Base-by-base conservation (phyloP, 2,329 filamentous ascomycete genomes). In the Penicillium olsonii region DNA sequence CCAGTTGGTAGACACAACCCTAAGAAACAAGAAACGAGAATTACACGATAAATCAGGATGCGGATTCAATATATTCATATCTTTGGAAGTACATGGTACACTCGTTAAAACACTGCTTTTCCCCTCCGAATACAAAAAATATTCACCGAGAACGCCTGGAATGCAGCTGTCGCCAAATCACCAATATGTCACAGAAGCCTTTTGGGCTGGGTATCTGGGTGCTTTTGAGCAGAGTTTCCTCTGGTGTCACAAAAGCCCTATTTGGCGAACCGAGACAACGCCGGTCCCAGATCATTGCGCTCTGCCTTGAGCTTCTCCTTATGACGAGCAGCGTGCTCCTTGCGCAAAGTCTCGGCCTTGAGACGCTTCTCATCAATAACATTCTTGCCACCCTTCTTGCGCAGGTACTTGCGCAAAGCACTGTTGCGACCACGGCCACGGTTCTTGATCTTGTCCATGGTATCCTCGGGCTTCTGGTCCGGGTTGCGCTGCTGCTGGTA, bases 351-450 rank as follows among this genome's bases (percentile, higher is more conserved):
- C 69, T 96, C 89, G 40, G 92, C 87, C 67, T 87, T 85, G 70
- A 96, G 73, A 67, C 88, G 86, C 81, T 92, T 92, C 79, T 96
- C 94, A 76, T 99, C 94, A 69, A 99, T 91, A 50, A 99, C 84
- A 70, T 97, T 97, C 80, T 87, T 90, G 65, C 87, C 87, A 38
- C 90, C 85, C 76, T 94, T 92, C 84, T 97, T 97, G 59, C 94
- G 79, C 65, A 97, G 73, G 68, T 95, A 92, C 70, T 92, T 91
- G 66, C 90, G 85, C 56, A 97, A 74, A 50, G 88, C 88, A 60
- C 87, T 91, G 67, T 95, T 99, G 79, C 92, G 90, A 46, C 94
- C 94, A 50, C 92, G 79, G 15, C 89, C 90, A 47, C 87, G 82
- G 68, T 96, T 94, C 63, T 83, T 84, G 60, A 85, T 63, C 61